Evolutionary conservation across 202 grass and related monocot genomes (phyloP).

Genomic region (Zizania palustris): DNA sequence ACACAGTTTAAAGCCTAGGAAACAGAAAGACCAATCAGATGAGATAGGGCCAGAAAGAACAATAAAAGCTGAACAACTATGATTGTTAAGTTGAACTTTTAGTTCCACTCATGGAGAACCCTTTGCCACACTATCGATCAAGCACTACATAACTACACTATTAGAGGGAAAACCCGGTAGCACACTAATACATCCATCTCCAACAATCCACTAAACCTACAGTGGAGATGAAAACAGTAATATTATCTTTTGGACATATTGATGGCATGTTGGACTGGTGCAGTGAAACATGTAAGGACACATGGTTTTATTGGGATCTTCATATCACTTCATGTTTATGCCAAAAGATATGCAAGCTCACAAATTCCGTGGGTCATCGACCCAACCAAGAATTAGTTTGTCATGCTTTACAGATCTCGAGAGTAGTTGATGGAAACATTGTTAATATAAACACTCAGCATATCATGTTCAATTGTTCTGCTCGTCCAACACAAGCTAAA

Average conservation of each 20-base stretch:
- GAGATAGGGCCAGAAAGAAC: background rate
- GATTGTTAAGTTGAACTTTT: background rate
- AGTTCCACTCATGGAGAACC: background rate
- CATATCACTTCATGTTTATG: background rate
- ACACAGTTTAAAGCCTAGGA: background rate
- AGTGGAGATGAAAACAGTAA: background rate
- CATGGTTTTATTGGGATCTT: background rate
- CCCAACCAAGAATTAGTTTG: background rate
- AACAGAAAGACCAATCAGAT: background rate
- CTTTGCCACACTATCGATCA: background rate
- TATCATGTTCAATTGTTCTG: background rate
- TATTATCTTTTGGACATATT: background rate
- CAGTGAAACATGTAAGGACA: background rate
- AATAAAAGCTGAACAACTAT: background rate
- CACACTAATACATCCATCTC: background rate
- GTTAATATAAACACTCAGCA: background rate
- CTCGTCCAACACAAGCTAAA: constrained; percentile 26
- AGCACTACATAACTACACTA: background rate
- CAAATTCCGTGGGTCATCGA: background rate
- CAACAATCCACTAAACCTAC: background rate
- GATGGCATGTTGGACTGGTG: background rate
- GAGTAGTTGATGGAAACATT: background rate
- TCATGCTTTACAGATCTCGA: background rate
- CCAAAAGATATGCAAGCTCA: background rate
- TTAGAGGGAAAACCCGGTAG: background rate